A percentile compares a stretch with the other conserved stretches of the same genome.
Evolutionary conservation across 805 yeast species (phyloP).

Genomic region (Pichia cabralensis): DNA sequence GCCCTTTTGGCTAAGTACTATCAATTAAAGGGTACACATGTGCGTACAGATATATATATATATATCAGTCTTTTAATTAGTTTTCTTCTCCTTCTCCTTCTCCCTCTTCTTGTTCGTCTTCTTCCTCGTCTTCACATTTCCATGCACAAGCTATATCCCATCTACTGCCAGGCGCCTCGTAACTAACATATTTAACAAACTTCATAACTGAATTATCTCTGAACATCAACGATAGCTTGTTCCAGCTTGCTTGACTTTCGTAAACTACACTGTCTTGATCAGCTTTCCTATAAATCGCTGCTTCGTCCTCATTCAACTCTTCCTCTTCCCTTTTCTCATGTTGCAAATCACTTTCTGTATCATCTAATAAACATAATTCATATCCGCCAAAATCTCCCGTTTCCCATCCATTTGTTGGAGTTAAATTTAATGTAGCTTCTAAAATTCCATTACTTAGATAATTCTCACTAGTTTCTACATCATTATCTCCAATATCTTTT

Average conservation of each 20-base stretch:
- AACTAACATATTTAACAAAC: conserved; percentile 86
- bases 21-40: too few species aligned
- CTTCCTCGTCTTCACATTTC: conserved; percentile 44
- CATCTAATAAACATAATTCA: conserved; percentile 75
- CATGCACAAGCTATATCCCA: conserved; percentile 85
- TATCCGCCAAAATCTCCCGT: conserved; percentile 91
- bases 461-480: not conserved
- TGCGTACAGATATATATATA: too few species aligned
- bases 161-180: conserved; percentile 78
- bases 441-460: conserved; percentile 39
- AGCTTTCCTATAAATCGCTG: conserved; percentile 68
- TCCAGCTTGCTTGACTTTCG: conserved; percentile 79
- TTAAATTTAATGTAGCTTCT: conserved; percentile 74
- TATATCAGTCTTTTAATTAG: too few species aligned
- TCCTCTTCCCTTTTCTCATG: not conserved
- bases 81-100: too few species aligned
- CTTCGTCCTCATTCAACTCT: conserved; percentile 48
- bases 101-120: conserved; percentile 21
- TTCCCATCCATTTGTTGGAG: conserved; percentile 81
- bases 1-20: too few species aligned
- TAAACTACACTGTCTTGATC: conserved; percentile 69
- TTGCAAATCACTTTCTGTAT: conserved; percentile 33
- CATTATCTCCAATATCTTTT: conserved; percentile 20
- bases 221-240: conserved; percentile 62
- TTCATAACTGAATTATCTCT: conserved; percentile 83